phyloP scores from a whole-genome alignment of 345 rosid species.

The Stellera chamaejasme region DNA sequence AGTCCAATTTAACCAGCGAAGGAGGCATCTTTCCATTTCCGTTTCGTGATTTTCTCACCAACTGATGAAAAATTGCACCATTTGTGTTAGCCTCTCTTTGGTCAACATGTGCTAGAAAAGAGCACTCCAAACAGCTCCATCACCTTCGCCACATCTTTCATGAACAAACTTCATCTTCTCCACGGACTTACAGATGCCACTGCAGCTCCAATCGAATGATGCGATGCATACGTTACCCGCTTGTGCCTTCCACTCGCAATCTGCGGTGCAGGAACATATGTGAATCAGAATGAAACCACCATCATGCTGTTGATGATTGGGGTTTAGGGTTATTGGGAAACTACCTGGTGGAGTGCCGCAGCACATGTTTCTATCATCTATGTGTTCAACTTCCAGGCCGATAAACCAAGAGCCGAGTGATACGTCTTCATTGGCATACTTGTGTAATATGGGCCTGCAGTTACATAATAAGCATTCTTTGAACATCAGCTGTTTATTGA shows the following conservation, averaged over 20 bases:
- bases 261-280: slow-evolving; percentile 23
- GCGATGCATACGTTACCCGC: slow-evolving; percentile 85
- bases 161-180: slow-evolving; percentile 83
- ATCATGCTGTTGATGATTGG: not conserved
- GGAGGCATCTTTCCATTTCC: not conserved
- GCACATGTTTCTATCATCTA: slow-evolving; percentile 81
- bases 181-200: slow-evolving; percentile 94
- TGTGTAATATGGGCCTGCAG: slow-evolving; percentile 82
- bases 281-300: not conserved
- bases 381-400: slow-evolving; percentile 95
- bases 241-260: slow-evolving; percentile 97
- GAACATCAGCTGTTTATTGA: slow-evolving; percentile 1
- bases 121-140: slow-evolving; percentile 78
- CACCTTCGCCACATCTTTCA: slow-evolving; percentile 85
- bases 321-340: slow-evolving; percentile 2
- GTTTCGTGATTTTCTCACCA: not conserved
- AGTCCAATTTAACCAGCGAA: not conserved
- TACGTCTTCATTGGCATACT: slow-evolving; percentile 94
- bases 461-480: slow-evolving; percentile 12
- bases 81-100: too few relatives aligned
- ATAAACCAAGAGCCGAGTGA: slow-evolving; percentile 95
- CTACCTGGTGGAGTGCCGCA: slow-evolving; percentile 98
- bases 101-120: slow-evolving; percentile 14
- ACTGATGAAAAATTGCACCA: too few relatives aligned
- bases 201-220: slow-evolving; percentile 97